Evolutionary conservation across 148 eudicot species (phyloP).

Genomic region (Camellia granthamiana): DNA sequence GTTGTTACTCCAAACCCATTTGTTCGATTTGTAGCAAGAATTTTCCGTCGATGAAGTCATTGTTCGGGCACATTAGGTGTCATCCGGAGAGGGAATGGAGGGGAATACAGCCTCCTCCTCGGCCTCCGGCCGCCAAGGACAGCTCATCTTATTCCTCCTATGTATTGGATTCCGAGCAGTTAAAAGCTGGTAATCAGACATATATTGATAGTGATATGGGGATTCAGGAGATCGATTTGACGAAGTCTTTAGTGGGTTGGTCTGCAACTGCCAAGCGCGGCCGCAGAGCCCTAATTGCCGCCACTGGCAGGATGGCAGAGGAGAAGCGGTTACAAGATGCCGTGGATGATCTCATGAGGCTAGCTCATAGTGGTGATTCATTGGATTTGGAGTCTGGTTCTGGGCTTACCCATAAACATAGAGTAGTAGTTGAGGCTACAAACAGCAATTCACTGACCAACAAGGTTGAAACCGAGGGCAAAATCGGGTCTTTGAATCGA

Average conservation of each 20-base stretch:
- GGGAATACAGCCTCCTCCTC: constrained; percentile 37
- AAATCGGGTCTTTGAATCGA: constrained; percentile 6
- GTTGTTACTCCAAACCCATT: background rate
- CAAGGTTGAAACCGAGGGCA: constrained; percentile 1
- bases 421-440: constrained; percentile 8
- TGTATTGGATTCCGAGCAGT: constrained; percentile 6
- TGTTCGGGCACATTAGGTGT: constrained; percentile 73
- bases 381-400: background rate
- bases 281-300: constrained; percentile 1
- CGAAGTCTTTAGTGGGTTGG: constrained; percentile 23
- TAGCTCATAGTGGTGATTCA: constrained; percentile 21
- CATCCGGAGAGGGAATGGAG: constrained; percentile 47
- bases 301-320: constrained; percentile 3
- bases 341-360: constrained; percentile 23
- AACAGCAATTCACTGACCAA: background rate
- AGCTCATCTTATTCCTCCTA: constrained; percentile 5
- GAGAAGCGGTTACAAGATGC: constrained; percentile 22
- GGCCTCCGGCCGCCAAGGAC: constrained; percentile 6
- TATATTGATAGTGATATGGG: background rate
- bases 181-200: too few relatives aligned
- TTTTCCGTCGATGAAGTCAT: constrained; percentile 40
- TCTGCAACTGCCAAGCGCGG: constrained; percentile 32
- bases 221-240: background rate
- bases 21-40: constrained; percentile 27
- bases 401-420: background rate